These are phyloP conservation scores for Aspergillus funiculosus DNA, from an alignment of 495 filamentous ascomycete species.

Conservation along the genomic window DNA sequence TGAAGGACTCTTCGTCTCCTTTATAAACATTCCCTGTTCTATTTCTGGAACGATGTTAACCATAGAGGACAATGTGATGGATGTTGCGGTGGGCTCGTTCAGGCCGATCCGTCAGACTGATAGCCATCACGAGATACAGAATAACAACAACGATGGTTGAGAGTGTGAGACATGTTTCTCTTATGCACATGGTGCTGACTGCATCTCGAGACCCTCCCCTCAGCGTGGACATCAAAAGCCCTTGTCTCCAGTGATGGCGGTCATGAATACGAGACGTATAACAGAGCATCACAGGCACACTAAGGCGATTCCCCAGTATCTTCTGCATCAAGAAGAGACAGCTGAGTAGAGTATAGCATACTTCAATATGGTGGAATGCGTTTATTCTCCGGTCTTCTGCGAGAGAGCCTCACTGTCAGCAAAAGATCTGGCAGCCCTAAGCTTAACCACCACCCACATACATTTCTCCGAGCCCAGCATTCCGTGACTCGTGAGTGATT, in stretches of 20 bases:
- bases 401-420: neutral
- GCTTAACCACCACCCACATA: no score
- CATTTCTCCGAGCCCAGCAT: no score
- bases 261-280: slow-evolving; percentile 33
- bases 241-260: neutral
- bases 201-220: neutral
- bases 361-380: neutral
- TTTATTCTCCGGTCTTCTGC: neutral
- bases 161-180: slow-evolving; percentile 12
- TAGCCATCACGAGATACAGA: slow-evolving; percentile 12
- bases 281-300: slow-evolving; percentile 5
- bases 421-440: no score
- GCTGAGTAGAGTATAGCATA: neutral
- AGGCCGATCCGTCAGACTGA: neutral
- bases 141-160: slow-evolving; percentile 1
- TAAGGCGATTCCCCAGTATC: neutral
- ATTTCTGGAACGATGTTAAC: neutral
- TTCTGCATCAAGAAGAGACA: neutral
- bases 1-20: neutral
- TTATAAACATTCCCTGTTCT: neutral
- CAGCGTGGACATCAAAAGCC: slow-evolving; percentile 6
- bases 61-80: no score
- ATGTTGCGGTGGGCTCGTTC: neutral
- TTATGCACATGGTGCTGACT: neutral
- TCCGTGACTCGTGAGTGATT: no score